Base-by-base conservation (phyloP, 2,329 filamentous ascomycete genomes). In the Pseudopithomyces maydicus region DNA sequence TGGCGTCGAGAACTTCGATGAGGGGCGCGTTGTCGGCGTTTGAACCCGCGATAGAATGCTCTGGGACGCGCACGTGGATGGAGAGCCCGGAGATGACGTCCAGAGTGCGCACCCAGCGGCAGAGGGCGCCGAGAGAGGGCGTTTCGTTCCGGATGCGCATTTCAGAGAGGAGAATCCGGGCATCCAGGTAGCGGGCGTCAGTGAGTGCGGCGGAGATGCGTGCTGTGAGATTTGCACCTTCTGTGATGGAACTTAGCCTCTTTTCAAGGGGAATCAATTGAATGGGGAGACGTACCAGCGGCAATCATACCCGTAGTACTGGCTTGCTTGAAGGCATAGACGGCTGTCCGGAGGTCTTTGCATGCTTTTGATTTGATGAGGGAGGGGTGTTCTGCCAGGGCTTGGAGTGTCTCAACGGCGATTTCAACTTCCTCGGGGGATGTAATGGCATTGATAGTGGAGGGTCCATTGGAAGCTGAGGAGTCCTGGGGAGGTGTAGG, bases 71-170 rank as follows among this genome's bases (percentile, higher is more conserved):
- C 0, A 84, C 77, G 52, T 83, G 79, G 20, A 85, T 85, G 3
- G 85, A 85, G 7, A 90, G 75, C 1, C 87, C 87, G 62, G 85
- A 88, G 48, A 90, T 84, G 22, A 90, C 84, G 65, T 90, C 88
- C 23, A 90, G 77, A 67, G 90, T 88, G 55, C 88, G 82, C 4
- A 90, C 88, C 88, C 88, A 91, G 55, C 88, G 84, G 71, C 88
- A 90, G 7, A 90, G 74, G 1, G 88, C 87, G 19, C 88, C 88
- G 0, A 90, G 76, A 63, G 89, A 89, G 0, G 88, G 88, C 17
- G 84, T 81, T 59, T 90, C 82, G 2, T 80, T 78, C n/a, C 88
- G 79, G 17, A 90, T 85, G 29, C 83, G 81, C 88, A 90, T 90
- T 76, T 90, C 88, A 0, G 88, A 84, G 1, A 91, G 81, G 14